phyloP scores from a whole-genome alignment of 169 alveolate genomes.

The Plasmodium vinckei region DNA sequence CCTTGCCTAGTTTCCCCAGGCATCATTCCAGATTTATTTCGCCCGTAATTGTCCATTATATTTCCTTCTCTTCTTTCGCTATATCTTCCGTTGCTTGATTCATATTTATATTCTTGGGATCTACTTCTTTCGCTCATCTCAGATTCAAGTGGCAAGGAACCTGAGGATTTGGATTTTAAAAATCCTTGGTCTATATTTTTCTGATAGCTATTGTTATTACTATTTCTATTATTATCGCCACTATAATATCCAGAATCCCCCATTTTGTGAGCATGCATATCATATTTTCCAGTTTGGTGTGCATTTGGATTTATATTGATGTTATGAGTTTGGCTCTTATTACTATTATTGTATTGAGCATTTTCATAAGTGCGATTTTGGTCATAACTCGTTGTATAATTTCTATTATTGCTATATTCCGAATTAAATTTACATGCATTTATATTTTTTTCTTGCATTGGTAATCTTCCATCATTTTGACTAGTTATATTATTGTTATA shows the following conservation, averaged over 20 bases:
- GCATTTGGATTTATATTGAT: neutral
- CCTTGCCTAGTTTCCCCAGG: too few species aligned
- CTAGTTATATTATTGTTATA: too few species aligned
- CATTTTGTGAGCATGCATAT: neutral
- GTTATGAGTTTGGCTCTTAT: slow-evolving; percentile 6
- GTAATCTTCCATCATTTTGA: neutral
- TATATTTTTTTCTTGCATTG: neutral
- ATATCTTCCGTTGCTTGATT: too few species aligned
- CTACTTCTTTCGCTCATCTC: neutral
- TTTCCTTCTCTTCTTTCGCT: neutral
- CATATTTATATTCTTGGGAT: too few species aligned
- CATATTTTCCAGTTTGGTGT: neutral
- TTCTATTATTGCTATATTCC: slow-evolving; percentile 3
- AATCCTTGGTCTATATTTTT: neutral
- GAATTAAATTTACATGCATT: neutral
- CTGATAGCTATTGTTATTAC: neutral
- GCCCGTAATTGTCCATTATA: neutral
- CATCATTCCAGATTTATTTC: neutral
- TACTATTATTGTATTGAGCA: slow-evolving; percentile 7
- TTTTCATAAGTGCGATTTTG: slow-evolving; percentile 4
- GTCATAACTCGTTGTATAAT: neutral
- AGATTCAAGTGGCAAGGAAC: neutral
- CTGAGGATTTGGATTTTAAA: neutral
- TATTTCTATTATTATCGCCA: slow-evolving; percentile 1
- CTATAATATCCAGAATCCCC: neutral